Evolutionary conservation across 495 filamentous ascomycete genomes (phyloP).

Genomic region (Daldinia loculata): DNA sequence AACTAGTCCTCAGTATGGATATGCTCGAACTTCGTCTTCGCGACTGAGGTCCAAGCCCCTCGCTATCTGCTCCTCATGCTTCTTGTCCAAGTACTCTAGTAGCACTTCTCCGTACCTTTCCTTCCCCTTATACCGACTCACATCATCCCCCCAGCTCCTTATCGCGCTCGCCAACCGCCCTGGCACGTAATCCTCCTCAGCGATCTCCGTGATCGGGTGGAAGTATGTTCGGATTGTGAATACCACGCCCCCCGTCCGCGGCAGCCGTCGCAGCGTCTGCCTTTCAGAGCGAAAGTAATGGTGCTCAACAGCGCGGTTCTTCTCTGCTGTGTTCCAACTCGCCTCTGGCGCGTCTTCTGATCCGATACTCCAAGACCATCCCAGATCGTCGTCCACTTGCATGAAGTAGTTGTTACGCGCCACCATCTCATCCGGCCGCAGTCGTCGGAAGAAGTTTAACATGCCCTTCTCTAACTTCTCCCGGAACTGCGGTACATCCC

Average conservation of each 20-base stretch:
- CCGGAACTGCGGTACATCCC: constrained; percentile 79
- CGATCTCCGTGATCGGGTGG: constrained; percentile 71
- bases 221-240: constrained; percentile 87
- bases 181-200: constrained; percentile 73
- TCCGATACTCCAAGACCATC: constrained; percentile 80
- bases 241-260: constrained; percentile 76
- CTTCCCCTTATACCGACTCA: constrained; percentile 83
- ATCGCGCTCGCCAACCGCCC: constrained; percentile 76
- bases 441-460: constrained; percentile 77
- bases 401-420: constrained; percentile 75
- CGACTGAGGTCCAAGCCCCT: constrained; percentile 67
- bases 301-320: constrained; percentile 75
- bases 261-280: constrained; percentile 78
- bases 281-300: constrained; percentile 84
- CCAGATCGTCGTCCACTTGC: constrained; percentile 75
- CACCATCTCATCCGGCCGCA: constrained; percentile 71
- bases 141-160: constrained; percentile 88
- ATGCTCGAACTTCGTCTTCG: constrained; percentile 65
- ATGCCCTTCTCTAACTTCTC: constrained; percentile 84
- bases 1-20: constrained; percentile 30
- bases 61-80: constrained; percentile 79
- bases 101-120: constrained; percentile 81
- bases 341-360: constrained; percentile 69
- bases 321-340: constrained; percentile 80
- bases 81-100: constrained; percentile 81